phyloP scores from a whole-genome alignment of 2,329 filamentous ascomycete species.

The Pseudogymnoascus destructans region DNA sequence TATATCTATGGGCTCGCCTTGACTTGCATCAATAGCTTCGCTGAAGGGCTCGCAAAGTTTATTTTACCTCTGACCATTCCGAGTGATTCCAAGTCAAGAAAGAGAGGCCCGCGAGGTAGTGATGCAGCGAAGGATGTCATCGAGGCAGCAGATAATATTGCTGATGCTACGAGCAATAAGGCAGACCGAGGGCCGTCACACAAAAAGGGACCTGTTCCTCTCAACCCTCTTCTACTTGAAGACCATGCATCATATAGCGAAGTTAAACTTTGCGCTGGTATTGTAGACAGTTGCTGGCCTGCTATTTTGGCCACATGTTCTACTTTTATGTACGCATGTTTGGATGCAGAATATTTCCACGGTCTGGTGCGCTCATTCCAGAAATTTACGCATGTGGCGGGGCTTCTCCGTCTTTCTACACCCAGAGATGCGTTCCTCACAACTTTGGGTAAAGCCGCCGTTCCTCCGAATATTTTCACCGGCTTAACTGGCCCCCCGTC shows the following conservation, averaged over 20 bases:
- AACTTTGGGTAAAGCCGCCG: constrained; percentile 81
- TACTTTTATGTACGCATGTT: constrained; percentile 80
- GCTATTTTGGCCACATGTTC: constrained; percentile 90
- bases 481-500: constrained; percentile 38
- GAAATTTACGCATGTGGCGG: constrained; percentile 88
- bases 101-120: constrained; percentile 26
- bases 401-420: constrained; percentile 68
- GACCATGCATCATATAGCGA: constrained; percentile 59
- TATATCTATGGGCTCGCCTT: constrained; percentile 86
- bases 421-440: constrained; percentile 91
- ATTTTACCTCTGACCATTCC: constrained; percentile 83
- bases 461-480: constrained; percentile 65
- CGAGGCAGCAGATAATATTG: background rate
- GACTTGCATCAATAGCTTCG: constrained; percentile 78
- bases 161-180: constrained; percentile 17
- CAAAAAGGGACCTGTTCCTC: constrained; percentile 61
- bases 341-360: constrained; percentile 92
- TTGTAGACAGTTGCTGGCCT: constrained; percentile 91
- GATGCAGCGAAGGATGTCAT: constrained; percentile 14
- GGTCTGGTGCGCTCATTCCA: constrained; percentile 85
- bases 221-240: constrained; percentile 69
- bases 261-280: constrained; percentile 62
- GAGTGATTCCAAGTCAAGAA: constrained; percentile 46
- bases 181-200: constrained; percentile 53
- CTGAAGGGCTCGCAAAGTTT: constrained; percentile 85